Evolutionary conservation across 1,139 yeast genomes (phyloP).

Genomic region (Yamadazyma pseudoaaseri): DNA sequence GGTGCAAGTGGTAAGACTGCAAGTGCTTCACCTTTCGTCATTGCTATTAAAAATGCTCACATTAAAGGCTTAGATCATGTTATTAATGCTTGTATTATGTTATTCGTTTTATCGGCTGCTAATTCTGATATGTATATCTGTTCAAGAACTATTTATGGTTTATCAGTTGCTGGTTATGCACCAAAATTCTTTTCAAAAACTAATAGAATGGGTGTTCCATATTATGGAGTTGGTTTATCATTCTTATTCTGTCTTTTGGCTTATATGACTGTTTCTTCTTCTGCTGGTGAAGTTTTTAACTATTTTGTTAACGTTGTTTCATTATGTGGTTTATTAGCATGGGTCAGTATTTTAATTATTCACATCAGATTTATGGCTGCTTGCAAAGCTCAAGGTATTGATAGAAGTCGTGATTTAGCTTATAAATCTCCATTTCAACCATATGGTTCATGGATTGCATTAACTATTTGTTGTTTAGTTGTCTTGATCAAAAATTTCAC

Average conservation of each 20-base stretch:
- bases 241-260: conserved; percentile 56
- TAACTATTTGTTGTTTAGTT: conserved; percentile 52
- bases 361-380: conserved; percentile 67
- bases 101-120: conserved; percentile 47
- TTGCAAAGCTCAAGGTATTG: conserved; percentile 59
- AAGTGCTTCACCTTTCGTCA: conserved; percentile 74
- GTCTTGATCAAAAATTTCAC: conserved; percentile 74
- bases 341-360: conserved; percentile 64
- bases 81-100: conserved; percentile 44
- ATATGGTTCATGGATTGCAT: conserved; percentile 58
- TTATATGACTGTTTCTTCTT: conserved; percentile 57
- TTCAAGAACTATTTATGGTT: conserved; percentile 45
- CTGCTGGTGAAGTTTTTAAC: conserved; percentile 54
- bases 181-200: conserved; percentile 50
- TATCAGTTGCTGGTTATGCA: conserved; percentile 47
- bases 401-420: conserved; percentile 39
- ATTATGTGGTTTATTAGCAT: conserved; percentile 68
- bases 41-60: conserved; percentile 46
- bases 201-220: conserved; percentile 39
- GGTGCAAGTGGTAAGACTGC: conserved; percentile 50
- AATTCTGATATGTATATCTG: conserved; percentile 50
- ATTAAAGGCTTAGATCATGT: conserved; percentile 45
- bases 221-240: conserved; percentile 35
- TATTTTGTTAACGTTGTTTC: conserved; percentile 76
- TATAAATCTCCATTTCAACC: conserved; percentile 70